Evolutionary conservation across 2,329 filamentous ascomycete species (phyloP), one percentile per base, ranked within the genome.

Genomic region (Stemphylium lycopersici): DNA sequence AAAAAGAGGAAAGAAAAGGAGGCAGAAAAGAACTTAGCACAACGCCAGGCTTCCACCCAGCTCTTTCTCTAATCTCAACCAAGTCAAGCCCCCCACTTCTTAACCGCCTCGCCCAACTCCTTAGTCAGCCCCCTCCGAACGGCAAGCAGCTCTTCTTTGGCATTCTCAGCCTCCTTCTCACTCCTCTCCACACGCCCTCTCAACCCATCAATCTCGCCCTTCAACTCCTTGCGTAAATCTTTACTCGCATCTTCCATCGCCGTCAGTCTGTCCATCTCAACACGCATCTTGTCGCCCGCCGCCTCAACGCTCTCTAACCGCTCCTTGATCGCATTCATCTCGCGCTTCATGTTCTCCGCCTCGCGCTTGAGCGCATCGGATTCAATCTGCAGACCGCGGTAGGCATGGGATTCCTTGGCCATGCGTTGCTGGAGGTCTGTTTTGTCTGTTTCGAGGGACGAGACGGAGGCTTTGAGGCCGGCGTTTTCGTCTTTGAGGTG

Each of bases 401-500:
- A 50, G 12, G 41, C 43, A n/a, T 54, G 41, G 4, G 48, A 48
- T 20, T 58, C 57, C 13, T 57, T 48, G 2, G 33, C 48, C 45
- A 63, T 55, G 12, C 48, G 56, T 24, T 56, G 46, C 13, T 52
- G 51, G 3, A 60, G 43, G 3, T 60, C 51, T 2, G 46, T 41
- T 13, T 52, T 57, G 7, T 60, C 57, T 13, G 38, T 41, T 33
- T 60, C 57, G 5, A 60, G 39, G 3, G 38, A 31, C 8, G 40
- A 40, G 4, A 55, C 40, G 12, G 48, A 51, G n/a, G 48, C 46
- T 47, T 62, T 57, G 7, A 62, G 51, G 26, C 47, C 56, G 11
- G 54, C 49, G 12, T 64, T 64, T 50, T 62, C 59, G 7, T 58
- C 55, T 32, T 66, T 63, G 44, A 66, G 59, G 13, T 61, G 47